A percentile compares a stretch with the other conserved stretches of the same genome.
phyloP scores from a whole-genome alignment of 257 asterid genomes.

The Nicotiana tabacum region DNA sequence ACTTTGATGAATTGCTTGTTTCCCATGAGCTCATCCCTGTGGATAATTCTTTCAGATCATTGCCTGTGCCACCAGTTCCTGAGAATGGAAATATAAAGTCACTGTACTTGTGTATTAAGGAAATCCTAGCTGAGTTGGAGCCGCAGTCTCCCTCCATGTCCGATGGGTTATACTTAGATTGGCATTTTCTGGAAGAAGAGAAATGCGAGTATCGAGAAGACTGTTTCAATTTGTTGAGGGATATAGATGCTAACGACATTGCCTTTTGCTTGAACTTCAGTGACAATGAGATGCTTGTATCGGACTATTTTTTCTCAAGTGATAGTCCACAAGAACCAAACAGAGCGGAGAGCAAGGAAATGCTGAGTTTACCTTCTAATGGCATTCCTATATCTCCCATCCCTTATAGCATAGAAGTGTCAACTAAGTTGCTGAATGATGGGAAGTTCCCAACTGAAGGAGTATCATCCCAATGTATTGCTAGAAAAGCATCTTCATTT shows the following conservation, averaged over 20 bases:
- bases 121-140: constrained; percentile 45
- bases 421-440: constrained; percentile 32
- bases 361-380: constrained; percentile 28
- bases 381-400: constrained; percentile 22
- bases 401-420: constrained; percentile 30
- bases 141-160: constrained; percentile 60
- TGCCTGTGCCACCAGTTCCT: constrained; percentile 73
- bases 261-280: constrained; percentile 32
- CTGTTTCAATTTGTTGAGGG: constrained; percentile 41
- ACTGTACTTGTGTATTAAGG: constrained; percentile 39
- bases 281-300: constrained; percentile 37
- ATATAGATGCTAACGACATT: constrained; percentile 39
- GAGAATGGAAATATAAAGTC: constrained; percentile 37
- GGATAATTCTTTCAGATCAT: constrained; percentile 69
- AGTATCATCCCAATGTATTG: constrained; percentile 23
- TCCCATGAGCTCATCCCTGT: constrained; percentile 69
- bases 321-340: constrained; percentile 30
- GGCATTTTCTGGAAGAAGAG: constrained; percentile 71
- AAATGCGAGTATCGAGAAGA: constrained; percentile 31
- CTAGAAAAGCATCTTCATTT: constrained; percentile 35
- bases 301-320: constrained; percentile 58
- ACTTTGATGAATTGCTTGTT: constrained; percentile 60
- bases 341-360: constrained; percentile 38
- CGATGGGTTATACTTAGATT: constrained; percentile 84
- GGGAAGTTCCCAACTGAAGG: constrained; percentile 30